These are phyloP conservation scores for Talaromyces amestolkiae DNA, from an alignment of 2,329 filamentous ascomycete genomes.

Conservation along the genomic window DNA sequence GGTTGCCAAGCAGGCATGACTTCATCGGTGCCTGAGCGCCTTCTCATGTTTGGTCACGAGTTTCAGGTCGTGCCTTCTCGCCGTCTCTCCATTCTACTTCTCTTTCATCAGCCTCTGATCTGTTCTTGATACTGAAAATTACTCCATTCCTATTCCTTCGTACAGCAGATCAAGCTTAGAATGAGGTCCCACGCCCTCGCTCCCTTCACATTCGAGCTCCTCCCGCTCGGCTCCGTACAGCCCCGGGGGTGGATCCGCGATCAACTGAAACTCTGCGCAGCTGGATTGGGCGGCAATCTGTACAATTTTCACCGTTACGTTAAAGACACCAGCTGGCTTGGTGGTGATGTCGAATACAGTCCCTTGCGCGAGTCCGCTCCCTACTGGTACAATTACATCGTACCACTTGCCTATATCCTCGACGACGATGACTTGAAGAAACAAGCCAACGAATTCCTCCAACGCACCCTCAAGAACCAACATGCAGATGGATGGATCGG, in stretches of 20 bases:
- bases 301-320: conserved; percentile 18
- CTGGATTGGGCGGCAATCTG: conserved; percentile 17
- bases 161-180: neutral
- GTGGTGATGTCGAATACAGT: conserved; percentile 15
- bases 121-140: neutral
- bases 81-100: neutral
- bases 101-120: neutral
- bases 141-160: too few species aligned
- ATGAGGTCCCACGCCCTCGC: conserved; percentile 14
- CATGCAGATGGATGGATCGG: conserved; percentile 20
- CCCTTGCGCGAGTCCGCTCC: conserved; percentile 18
- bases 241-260: conserved; percentile 18
- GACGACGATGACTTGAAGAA: conserved; percentile 18
- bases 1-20: conserved; percentile 1
- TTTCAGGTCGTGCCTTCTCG: neutral
- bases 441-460: conserved; percentile 17
- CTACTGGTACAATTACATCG: conserved; percentile 20
- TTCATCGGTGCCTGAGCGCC: neutral
- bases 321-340: conserved; percentile 16
- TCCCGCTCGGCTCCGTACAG: conserved; percentile 16
- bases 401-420: conserved; percentile 18
- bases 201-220: conserved; percentile 19
- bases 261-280: conserved; percentile 18
- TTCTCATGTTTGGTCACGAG: neutral
- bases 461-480: conserved; percentile 16